Conservation (phyloP, 2,329 filamentous ascomycete species). For the Mycosphaerella arachidis region DNA sequence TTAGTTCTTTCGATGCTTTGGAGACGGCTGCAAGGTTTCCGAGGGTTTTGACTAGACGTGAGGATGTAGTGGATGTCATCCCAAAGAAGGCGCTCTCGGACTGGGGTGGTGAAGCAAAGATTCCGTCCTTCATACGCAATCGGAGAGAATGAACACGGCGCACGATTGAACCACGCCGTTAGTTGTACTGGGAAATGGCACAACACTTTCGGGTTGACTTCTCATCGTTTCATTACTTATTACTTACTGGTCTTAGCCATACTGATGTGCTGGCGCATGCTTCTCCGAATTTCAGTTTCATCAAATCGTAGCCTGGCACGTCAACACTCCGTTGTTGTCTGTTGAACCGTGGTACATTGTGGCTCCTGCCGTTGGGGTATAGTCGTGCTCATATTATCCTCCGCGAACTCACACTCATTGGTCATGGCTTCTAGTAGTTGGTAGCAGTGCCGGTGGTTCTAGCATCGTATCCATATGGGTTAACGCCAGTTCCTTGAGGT, state of each 20-base stretch:
- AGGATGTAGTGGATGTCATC: no score
- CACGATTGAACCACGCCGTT: neutral
- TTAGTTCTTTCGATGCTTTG: neutral
- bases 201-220: neutral
- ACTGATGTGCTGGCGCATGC: neutral
- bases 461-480: conserved; percentile 39
- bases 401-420: neutral
- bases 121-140: no score
- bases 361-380: neutral
- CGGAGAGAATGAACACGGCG: no score
- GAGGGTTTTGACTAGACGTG: neutral
- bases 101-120: neutral
- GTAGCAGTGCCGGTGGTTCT: conserved; percentile 24
- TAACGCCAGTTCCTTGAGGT: conserved; percentile 37
- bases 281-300: neutral
- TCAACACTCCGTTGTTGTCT: neutral
- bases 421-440: conserved; percentile 25
- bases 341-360: neutral
- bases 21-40: neutral
- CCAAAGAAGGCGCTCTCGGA: neutral
- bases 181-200: neutral
- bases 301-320: neutral
- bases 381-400: neutral
- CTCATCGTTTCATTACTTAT: neutral
- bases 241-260: neutral